These are phyloP conservation scores for Lachnellula cervina DNA, from an alignment of 2,329 filamentous ascomycete genomes.

Conservation along the genomic window DNA sequence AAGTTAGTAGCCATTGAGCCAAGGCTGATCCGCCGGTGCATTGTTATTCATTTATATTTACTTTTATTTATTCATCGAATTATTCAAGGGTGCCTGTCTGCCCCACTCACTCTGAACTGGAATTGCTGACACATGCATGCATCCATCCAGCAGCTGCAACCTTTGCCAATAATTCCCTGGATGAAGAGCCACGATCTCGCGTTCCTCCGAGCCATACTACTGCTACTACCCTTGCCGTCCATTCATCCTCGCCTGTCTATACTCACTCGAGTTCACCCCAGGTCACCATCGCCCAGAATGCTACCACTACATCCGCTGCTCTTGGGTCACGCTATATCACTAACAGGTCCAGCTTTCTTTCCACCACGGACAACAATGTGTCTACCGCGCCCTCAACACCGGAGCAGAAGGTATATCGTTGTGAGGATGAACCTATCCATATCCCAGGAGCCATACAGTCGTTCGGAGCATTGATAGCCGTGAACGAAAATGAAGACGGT, in stretches of 20 bases:
- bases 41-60: too few relatives aligned
- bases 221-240: too few relatives aligned
- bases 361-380: background rate
- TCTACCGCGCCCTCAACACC: background rate
- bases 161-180: too few relatives aligned
- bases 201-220: too few relatives aligned
- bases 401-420: conserved; percentile 2
- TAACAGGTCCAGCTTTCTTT: background rate
- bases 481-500: conserved; percentile 2
- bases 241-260: background rate
- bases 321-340: background rate
- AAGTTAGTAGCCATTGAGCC: too few relatives aligned
- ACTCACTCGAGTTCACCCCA: background rate
- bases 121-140: too few relatives aligned
- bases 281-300: background rate
- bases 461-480: conserved; percentile 10
- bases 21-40: too few relatives aligned
- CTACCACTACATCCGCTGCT: background rate
- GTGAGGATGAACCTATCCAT: conserved; percentile 14
- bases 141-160: too few relatives aligned
- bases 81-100: too few relatives aligned
- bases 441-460: conserved; percentile 10
- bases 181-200: too few relatives aligned
- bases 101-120: too few relatives aligned
- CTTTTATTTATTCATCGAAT: too few relatives aligned